Base-by-base conservation (phyloP, 352 stramenopile species). In the Pythium guiyangense region DNA sequence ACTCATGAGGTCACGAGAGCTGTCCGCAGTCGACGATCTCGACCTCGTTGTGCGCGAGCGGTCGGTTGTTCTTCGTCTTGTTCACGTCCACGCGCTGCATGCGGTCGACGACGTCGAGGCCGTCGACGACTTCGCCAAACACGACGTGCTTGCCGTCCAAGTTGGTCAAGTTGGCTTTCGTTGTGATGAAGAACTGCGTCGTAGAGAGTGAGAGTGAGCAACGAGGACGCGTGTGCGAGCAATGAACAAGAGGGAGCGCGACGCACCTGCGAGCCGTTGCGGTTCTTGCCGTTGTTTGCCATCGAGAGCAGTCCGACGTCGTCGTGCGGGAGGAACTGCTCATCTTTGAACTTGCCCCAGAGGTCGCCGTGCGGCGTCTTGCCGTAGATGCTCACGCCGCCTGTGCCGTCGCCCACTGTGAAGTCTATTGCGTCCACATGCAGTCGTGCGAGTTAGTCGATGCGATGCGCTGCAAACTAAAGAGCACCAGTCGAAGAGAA, bases 111-210 rank as follows among this genome's bases (percentile, higher is more conserved):
- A 91, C 65, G n/a, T 86, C 74, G 31, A 88, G 69, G 20, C 81
- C 78, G 29, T 95, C 81, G 43, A 97, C 64, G 15, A 97, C 84
- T 64, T 97, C 92, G 27, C 96, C 96, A 80, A 99, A 99, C 9
- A 99, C 94, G 6, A 97, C 85, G 69, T 99, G 96, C 73, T 98
- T 98, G 35, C 84, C 89, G 76, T 99, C 93, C 17, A 91, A 54
- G 54, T 88, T 88, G 22, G 70, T 81, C 31, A 89, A 67, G 1
- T 64, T 62, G 9, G 78, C 71, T 47, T 79, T 81, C 11, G 76
- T 91, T 27, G 81, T 91, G 52, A 91, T 88, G 67, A 91, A 91
- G 59, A 91, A 91, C 78, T 91, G 44, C 46, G 27, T 29, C 27
- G 34, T 4, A 37, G 6, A 52, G 9, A 59, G 3, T 27, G 39